A percentile compares a stretch with the other conserved stretches of the same genome.
These are phyloP conservation scores for Kazachstania africana DNA, from an alignment of 805 yeast genomes.

Conservation along the genomic window DNA sequence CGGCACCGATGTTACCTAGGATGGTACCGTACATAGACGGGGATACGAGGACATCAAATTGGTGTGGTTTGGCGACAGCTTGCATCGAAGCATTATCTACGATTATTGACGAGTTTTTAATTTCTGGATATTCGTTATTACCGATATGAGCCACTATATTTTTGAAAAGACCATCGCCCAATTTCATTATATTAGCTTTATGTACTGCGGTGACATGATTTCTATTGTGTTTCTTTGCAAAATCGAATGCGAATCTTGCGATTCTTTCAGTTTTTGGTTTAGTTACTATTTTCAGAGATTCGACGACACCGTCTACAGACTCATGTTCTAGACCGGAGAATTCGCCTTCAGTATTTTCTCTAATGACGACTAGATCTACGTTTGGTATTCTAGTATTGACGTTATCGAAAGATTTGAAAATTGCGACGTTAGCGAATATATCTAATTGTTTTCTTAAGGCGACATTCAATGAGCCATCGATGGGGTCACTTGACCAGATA, in stretches of 20 bases:
- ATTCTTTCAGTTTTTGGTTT: constrained; percentile 91
- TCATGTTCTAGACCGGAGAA: constrained; percentile 97
- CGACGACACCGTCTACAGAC: constrained; percentile 95
- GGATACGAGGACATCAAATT: constrained; percentile 93
- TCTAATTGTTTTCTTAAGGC: constrained; percentile 94
- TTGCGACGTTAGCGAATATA: constrained; percentile 88
- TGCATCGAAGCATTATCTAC: constrained; percentile 99
- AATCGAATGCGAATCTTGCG: constrained; percentile 94
- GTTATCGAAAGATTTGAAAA: constrained; percentile 89
- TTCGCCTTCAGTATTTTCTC: constrained; percentile 99
- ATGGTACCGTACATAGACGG: constrained; percentile 98
- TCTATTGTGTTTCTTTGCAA: constrained; percentile 86
- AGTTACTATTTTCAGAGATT: constrained; percentile 90
- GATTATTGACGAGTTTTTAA: constrained; percentile 81
- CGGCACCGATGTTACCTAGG: constrained; percentile 96
- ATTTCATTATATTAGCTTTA: constrained; percentile 98
- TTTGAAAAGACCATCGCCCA: constrained; percentile 96
- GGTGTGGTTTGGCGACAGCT: constrained; percentile 96
- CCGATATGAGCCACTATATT: constrained; percentile 82
- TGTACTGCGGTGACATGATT: constrained; percentile 91
- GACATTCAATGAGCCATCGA: constrained; percentile 78
- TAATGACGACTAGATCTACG: constrained; percentile 85
- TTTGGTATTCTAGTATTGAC: constrained; percentile 80
- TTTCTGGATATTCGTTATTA: constrained; percentile 73
- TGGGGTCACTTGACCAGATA: constrained; percentile 86